phyloP scores from a whole-genome alignment of 306 rosid genomes.

The Quercus berberidifolia region DNA sequence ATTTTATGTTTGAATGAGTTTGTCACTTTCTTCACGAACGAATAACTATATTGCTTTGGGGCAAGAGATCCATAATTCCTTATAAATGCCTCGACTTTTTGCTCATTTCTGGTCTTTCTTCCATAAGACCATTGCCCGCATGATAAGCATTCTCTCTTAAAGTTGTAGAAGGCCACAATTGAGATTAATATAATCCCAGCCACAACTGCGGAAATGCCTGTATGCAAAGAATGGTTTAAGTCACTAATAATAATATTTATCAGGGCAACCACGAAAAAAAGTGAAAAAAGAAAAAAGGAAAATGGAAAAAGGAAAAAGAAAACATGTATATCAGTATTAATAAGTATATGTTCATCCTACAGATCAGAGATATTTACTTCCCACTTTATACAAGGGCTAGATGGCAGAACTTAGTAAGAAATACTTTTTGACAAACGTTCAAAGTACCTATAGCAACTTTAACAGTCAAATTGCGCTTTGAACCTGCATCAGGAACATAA shows the following conservation, averaged over 20 bases:
- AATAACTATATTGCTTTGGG: conserved; percentile 23
- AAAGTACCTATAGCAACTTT: no score
- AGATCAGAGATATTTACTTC: no score
- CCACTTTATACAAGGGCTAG: no score
- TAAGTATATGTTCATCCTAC: no score
- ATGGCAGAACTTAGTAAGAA: no score
- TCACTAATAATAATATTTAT: background rate
- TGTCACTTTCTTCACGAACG: conserved; percentile 26
- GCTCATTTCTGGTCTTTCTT: background rate
- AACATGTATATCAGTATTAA: no score
- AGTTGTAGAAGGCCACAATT: no score
- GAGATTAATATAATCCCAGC: background rate
- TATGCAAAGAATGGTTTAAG: background rate
- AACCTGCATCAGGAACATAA: no score
- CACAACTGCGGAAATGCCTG: background rate
- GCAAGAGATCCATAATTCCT: background rate
- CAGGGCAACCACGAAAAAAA: background rate
- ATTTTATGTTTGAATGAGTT: conserved; percentile 18
- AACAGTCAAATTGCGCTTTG: no score
- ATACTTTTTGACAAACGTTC: no score
- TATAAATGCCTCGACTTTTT: background rate
- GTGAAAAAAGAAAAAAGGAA: background rate
- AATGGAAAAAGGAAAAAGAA: no score
- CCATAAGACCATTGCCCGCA: background rate
- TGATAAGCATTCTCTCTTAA: background rate